Evolutionary conservation across 148 eudicot species (phyloP).

Genomic region (Pharnaceum exiguum): DNA sequence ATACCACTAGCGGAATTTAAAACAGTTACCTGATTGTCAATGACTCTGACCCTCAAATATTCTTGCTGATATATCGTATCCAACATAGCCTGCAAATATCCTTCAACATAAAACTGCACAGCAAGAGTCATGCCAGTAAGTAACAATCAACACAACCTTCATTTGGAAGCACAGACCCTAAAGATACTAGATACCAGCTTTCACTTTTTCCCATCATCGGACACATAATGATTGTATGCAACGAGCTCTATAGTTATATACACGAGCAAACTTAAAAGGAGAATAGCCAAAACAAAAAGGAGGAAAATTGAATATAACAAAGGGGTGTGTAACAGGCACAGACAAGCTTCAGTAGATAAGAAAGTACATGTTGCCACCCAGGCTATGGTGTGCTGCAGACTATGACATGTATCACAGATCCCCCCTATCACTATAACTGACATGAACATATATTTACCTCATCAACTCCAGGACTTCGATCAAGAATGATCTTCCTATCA

Average conservation of each 20-base stretch:
- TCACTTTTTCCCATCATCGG: no score
- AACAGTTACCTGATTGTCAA: conserved; percentile 77
- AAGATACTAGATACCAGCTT: no score
- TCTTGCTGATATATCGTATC: conserved; percentile 91
- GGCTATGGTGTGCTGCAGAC: background rate
- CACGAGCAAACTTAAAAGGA: background rate
- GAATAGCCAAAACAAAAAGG: no score
- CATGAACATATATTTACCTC: conserved; percentile 48
- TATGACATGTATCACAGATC: no score
- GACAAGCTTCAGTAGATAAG: no score
- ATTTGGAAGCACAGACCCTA: no score
- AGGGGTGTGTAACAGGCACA: no score
- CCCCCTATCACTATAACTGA: no score
- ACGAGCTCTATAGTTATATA: background rate
- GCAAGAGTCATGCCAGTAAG: background rate
- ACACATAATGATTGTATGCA: no score
- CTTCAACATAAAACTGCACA: conserved; percentile 95
- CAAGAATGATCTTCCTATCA: conserved; percentile 87
- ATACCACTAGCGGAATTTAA: background rate
- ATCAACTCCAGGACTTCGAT: conserved; percentile 88
- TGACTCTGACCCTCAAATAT: conserved; percentile 87
- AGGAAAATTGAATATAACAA: no score
- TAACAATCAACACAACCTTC: background rate
- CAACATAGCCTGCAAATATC: conserved; percentile 96
- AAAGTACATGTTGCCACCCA: no score